A percentile compares a stretch with the other conserved stretches of the same genome.
Evolutionary conservation across 73 alveolate genomes (phyloP).

Genomic region (Tetrahymena borealis): DNA sequence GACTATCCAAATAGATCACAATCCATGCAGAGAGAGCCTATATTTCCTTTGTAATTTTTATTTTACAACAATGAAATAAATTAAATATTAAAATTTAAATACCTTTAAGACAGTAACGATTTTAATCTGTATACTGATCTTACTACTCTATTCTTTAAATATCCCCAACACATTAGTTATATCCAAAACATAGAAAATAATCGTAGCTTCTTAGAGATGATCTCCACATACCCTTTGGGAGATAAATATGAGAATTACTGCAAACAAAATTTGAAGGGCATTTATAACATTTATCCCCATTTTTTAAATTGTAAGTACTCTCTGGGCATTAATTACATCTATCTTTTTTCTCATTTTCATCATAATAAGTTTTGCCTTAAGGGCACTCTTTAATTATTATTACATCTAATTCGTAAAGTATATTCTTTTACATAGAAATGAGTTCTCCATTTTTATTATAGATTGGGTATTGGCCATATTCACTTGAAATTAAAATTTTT

Average conservation of each 20-base stretch:
- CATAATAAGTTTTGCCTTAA: not conserved
- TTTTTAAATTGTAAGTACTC: not conserved
- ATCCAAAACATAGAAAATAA: not conserved
- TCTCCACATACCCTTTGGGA: not conserved
- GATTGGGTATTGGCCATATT: not conserved
- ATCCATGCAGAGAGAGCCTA: not conserved
- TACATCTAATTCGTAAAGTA: not conserved
- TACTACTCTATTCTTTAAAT: not conserved
- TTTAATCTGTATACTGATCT: not conserved
- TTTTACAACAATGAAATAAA: not conserved
- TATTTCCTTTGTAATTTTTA: not conserved
- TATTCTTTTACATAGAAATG: not conserved
- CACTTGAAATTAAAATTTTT: not conserved
- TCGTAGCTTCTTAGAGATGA: not conserved
- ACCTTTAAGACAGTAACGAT: not conserved
- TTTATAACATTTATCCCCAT: not conserved
- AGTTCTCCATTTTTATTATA: not conserved
- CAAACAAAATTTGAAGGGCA: not conserved
- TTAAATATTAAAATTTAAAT: not conserved
- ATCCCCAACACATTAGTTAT: not conserved
- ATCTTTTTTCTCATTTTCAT: not conserved
- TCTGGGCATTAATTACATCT: not conserved
- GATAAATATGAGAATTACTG: not conserved
- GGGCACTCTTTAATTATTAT: not conserved
- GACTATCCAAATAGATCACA: not conserved